Conservation (phyloP, 805 yeast species). For the Metschnikowia continentalis region DNA sequence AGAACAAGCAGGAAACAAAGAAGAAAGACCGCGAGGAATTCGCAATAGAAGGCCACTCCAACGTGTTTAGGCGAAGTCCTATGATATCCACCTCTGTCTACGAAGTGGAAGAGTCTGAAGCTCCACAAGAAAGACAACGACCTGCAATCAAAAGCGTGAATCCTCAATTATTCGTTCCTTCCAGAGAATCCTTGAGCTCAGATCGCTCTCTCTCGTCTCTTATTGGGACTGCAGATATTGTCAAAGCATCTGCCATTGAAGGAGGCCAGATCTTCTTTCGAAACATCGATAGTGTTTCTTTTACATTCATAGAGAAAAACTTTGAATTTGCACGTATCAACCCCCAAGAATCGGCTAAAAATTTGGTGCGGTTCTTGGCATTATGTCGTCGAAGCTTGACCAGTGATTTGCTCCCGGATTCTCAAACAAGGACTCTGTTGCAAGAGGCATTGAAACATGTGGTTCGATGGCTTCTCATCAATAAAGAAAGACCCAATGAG, state of each 20-base stretch:
- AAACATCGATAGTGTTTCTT: slow-evolving; percentile 5
- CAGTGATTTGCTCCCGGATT: slow-evolving; percentile 4
- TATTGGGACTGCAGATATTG: slow-evolving; percentile 5
- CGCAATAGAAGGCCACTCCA: not conserved
- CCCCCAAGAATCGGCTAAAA: slow-evolving; percentile 16
- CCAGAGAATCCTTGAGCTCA: slow-evolving; percentile 7
- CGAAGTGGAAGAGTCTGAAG: slow-evolving; percentile 29
- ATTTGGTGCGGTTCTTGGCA: slow-evolving; percentile 17
- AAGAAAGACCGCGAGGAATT: not conserved
- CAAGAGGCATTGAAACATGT: slow-evolving; percentile 20
- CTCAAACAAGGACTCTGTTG: slow-evolving; percentile 11
- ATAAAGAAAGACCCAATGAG: slow-evolving; percentile 25
- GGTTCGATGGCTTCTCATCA: slow-evolving; percentile 30
- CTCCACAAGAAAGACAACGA: slow-evolving; percentile 1
- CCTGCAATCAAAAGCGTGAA: not conserved
- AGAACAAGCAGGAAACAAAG: not conserved
- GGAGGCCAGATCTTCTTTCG: slow-evolving; percentile 15
- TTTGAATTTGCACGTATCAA: slow-evolving; percentile 26
- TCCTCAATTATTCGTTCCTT: slow-evolving; percentile 7
- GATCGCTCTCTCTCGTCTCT: slow-evolving; percentile 2
- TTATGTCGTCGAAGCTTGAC: slow-evolving; percentile 18
- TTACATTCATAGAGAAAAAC: slow-evolving; percentile 18
- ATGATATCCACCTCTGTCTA: slow-evolving; percentile 25
- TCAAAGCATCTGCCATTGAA: slow-evolving; percentile 5
- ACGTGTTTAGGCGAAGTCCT: slow-evolving; percentile 22